These are phyloP conservation scores for Drechslerella coelobrocha DNA, from an alignment of 2,329 filamentous ascomycete genomes.

Conservation along the genomic window DNA sequence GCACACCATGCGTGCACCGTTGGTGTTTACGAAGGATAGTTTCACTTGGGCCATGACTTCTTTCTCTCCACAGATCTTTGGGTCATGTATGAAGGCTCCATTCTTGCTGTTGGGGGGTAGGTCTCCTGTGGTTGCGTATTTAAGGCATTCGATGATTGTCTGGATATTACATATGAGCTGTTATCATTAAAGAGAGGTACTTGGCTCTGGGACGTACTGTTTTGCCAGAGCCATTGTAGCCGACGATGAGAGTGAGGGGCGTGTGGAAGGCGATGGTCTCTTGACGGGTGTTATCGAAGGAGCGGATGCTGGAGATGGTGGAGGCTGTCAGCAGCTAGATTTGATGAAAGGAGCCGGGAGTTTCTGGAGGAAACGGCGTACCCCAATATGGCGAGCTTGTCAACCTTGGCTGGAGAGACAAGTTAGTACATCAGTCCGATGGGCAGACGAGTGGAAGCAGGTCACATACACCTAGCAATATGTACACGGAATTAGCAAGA, in stretches of 20 bases:
- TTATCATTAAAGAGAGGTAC: neutral
- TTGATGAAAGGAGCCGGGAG: too few species aligned
- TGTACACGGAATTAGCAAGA: slow-evolving; percentile 18
- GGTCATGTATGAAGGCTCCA: slow-evolving; percentile 95
- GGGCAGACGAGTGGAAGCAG: neutral
- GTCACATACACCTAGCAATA: slow-evolving; percentile 31
- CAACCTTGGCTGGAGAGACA: slow-evolving; percentile 76
- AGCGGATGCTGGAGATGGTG: slow-evolving; percentile 69
- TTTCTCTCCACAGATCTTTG: slow-evolving; percentile 86
- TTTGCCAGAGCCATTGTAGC: slow-evolving; percentile 96
- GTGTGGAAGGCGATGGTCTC: slow-evolving; percentile 88
- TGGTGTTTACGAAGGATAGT: slow-evolving; percentile 80
- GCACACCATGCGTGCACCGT: slow-evolving; percentile 78
- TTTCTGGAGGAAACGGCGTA: slow-evolving; percentile 55
- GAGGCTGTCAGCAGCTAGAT: slow-evolving; percentile 13
- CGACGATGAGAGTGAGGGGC: slow-evolving; percentile 93
- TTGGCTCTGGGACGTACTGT: slow-evolving; percentile 65
- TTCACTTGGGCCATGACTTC: slow-evolving; percentile 92
- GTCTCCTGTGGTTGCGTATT: slow-evolving; percentile 95
- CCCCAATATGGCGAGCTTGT: slow-evolving; percentile 86
- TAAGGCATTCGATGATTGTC: slow-evolving; percentile 98
- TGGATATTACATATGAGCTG: slow-evolving; percentile 53
- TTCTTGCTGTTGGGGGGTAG: slow-evolving; percentile 86
- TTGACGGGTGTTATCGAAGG: slow-evolving; percentile 76
- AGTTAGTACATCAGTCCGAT: slow-evolving; percentile 1